These are phyloP conservation scores for Ogataea wickerhamii DNA, from an alignment of 805 yeast genomes.

Conservation along the genomic window DNA sequence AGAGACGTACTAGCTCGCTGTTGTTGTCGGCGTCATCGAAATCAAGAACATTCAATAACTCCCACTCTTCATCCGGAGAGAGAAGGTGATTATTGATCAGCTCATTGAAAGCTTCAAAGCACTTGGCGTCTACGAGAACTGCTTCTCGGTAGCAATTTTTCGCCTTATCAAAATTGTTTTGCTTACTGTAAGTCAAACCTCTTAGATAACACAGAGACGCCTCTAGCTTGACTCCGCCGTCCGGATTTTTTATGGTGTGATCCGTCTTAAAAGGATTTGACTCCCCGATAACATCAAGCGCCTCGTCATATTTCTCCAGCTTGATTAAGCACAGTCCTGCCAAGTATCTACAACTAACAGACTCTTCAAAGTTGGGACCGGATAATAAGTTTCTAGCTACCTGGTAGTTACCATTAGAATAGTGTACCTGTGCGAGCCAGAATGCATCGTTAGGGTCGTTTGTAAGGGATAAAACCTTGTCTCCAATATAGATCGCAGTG, in stretches of 20 bases:
- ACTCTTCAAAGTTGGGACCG: conserved; percentile 50
- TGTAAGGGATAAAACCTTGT: conserved; percentile 80
- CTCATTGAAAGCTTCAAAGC: conserved; percentile 88
- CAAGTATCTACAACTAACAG: conserved; percentile 76
- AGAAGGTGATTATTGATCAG: conserved; percentile 67
- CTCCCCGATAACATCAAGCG: conserved; percentile 81
- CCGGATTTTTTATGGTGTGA: conserved; percentile 42
- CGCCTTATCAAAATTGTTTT: conserved; percentile 80
- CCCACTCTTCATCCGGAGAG: conserved; percentile 87
- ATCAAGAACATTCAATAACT: conserved; percentile 57
- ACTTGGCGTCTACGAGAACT: conserved; percentile 79
- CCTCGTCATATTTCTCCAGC: conserved; percentile 80
- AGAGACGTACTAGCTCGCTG: conserved; percentile 69
- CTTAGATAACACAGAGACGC: conserved; percentile 83
- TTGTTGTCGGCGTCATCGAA: conserved; percentile 76
- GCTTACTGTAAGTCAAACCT: conserved; percentile 78
- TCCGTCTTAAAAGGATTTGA: conserved; percentile 60
- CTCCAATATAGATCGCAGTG: conserved; percentile 90
- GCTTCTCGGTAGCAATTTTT: conserved; percentile 87
- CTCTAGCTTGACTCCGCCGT: conserved; percentile 84
- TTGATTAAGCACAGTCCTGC: conserved; percentile 72
- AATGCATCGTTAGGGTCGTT: conserved; percentile 90
- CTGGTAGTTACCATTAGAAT: conserved; percentile 67
- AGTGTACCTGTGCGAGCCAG: conserved; percentile 92
- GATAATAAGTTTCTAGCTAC: conserved; percentile 73